These are phyloP conservation scores for Chlamydomonas eustigma DNA, from an alignment of 139 green algal genomes.

Conservation along the genomic window DNA sequence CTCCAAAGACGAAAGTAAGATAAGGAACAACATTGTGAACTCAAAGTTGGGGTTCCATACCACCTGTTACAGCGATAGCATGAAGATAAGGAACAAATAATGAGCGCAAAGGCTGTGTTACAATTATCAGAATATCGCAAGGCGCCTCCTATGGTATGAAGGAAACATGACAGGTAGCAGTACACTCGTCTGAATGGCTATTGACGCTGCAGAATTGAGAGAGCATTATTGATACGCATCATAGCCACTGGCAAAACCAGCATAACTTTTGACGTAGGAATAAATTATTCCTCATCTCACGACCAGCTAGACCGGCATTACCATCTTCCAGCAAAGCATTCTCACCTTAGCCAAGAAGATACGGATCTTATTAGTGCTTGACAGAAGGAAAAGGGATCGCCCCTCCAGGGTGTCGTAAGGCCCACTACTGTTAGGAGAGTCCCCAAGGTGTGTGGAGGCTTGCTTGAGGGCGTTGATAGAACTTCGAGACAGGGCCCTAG, in stretches of 20 bases:
- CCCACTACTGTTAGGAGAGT: background rate
- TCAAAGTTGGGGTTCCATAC: background rate
- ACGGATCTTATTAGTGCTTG: background rate
- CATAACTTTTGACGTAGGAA: background rate
- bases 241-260: background rate
- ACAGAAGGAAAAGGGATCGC: background rate
- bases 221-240: background rate
- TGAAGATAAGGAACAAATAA: background rate
- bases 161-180: background rate
- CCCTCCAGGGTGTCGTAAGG: background rate
- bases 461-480: background rate
- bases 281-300: background rate
- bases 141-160: too few relatives aligned
- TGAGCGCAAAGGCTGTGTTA: background rate
- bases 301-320: background rate
- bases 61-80: background rate
- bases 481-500: background rate
- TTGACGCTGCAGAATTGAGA: background rate
- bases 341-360: background rate
- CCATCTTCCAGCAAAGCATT: background rate
- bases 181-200: background rate
- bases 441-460: background rate
- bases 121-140: too few relatives aligned
- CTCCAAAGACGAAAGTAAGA: conserved; percentile 2
- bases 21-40: conserved; percentile 2